Evolutionary conservation across 148 eudicot species (phyloP).

Genomic region (Polygonum maritimum): DNA sequence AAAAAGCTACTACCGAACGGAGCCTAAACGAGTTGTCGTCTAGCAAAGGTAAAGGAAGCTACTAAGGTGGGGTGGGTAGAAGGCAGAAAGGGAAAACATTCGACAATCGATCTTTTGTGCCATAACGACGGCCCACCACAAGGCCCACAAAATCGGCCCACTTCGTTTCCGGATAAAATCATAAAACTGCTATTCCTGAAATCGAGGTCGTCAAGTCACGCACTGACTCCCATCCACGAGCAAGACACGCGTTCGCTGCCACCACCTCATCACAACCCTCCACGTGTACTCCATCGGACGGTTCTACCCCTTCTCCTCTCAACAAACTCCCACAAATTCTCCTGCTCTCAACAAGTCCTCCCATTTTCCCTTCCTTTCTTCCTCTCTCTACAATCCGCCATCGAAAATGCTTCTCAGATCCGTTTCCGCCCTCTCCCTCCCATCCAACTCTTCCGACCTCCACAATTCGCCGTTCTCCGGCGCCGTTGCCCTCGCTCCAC

Average conservation of each 20-base stretch:
- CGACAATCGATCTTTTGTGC: background rate
- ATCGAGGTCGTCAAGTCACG: background rate
- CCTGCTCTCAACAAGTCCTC: background rate
- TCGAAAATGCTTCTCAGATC: conserved; percentile 41
- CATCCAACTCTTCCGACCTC: conserved; percentile 19
- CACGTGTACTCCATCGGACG: conserved; percentile 8
- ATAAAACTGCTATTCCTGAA: background rate
- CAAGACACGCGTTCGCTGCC: background rate
- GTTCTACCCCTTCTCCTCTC: background rate
- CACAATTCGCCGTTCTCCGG: conserved; percentile 4
- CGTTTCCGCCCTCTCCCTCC: conserved; percentile 33
- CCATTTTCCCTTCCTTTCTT: background rate
- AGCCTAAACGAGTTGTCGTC: no score
- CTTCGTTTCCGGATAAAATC: background rate
- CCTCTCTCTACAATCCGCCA: conserved; percentile 1
- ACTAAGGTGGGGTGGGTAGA: no score
- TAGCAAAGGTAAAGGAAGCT: no score
- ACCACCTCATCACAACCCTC: background rate
- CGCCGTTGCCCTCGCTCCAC: background rate
- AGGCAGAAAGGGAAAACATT: no score
- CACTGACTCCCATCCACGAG: background rate
- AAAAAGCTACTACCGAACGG: no score
- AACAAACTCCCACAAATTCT: background rate
- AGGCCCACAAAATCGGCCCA: background rate
- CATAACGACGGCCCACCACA: background rate